Conservation (phyloP, 2,329 filamentous ascomycete species). For the Cladosporium sp. region DNA sequence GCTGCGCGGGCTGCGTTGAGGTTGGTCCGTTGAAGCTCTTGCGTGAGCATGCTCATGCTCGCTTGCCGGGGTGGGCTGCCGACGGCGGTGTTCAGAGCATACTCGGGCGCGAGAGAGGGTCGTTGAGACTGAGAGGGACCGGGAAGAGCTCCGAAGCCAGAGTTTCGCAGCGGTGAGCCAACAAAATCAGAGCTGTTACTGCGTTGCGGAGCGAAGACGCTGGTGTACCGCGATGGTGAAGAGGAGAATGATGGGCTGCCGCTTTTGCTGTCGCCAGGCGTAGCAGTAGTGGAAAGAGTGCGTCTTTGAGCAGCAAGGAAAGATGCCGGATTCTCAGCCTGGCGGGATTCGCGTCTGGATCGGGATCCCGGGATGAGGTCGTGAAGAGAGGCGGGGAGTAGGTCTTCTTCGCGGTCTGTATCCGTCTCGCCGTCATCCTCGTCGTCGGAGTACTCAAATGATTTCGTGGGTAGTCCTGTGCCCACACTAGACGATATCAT, state of each 20-base stretch:
- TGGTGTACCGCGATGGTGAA: conserved; percentile 59
- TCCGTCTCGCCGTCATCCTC: conserved; percentile 60
- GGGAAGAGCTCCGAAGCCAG: conserved; percentile 43
- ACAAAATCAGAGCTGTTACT: conserved; percentile 53
- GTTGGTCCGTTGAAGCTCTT: conserved; percentile 41
- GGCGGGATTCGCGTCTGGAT: conserved; percentile 56
- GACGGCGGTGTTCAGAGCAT: conserved; percentile 28
- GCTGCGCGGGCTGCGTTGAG: conserved; percentile 30
- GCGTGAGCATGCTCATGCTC: conserved; percentile 59
- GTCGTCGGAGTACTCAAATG: conserved; percentile 48
- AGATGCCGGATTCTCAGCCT: conserved; percentile 41
- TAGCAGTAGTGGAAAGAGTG: conserved; percentile 40
- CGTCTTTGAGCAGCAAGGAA: conserved; percentile 32
- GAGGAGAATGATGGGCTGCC: conserved; percentile 48
- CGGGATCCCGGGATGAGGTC: conserved; percentile 61
- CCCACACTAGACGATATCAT: conserved; percentile 60
- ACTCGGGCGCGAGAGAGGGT: conserved; percentile 6
- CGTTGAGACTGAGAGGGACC: conserved; percentile 19
- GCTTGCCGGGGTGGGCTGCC: conserved; percentile 54
- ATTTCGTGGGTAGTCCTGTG: conserved; percentile 32
- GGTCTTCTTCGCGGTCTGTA: conserved; percentile 85
- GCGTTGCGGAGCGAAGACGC: conserved; percentile 41
- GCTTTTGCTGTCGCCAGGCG: conserved; percentile 37
- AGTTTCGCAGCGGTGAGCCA: conserved; percentile 61
- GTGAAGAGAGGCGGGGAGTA: conserved; percentile 68